Evolutionary conservation across 73 alveolate species (phyloP).

Genomic region (Tetrahymena malaccensis): DNA sequence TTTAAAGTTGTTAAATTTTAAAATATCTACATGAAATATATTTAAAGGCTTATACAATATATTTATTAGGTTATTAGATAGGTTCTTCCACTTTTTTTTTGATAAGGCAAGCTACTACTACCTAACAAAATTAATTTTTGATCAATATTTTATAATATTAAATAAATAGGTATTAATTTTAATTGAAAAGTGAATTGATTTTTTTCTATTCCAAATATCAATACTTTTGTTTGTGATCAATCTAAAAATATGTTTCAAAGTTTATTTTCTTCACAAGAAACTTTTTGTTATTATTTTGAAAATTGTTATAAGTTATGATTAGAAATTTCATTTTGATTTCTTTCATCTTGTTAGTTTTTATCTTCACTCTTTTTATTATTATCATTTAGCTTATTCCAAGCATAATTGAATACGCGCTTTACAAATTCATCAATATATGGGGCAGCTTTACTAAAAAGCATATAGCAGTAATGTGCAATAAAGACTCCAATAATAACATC

Average conservation of each 20-base stretch:
- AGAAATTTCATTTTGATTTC: not conserved
- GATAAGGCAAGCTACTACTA: too few relatives aligned
- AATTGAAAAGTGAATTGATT: not conserved
- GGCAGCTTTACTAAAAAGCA: conserved; percentile 11
- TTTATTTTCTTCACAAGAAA: not conserved
- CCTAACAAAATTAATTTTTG: too few relatives aligned
- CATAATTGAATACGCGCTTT: not conserved
- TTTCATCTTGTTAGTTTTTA: not conserved
- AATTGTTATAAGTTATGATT: not conserved
- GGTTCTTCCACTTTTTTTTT: too few relatives aligned
- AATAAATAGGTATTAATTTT: too few relatives aligned
- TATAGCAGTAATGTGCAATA: conserved; percentile 68
- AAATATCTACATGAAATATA: too few relatives aligned
- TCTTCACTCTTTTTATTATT: not conserved
- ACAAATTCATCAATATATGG: not conserved
- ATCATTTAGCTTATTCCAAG: not conserved
- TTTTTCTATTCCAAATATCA: too few relatives aligned
- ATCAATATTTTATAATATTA: too few relatives aligned
- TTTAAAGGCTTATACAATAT: too few relatives aligned
- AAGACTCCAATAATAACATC: conserved; percentile 69
- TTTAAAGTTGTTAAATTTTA: too few relatives aligned
- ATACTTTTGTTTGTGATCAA: not conserved
- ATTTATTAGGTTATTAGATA: too few relatives aligned
- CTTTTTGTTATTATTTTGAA: not conserved
- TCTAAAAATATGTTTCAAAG: not conserved